Evolutionary conservation across 306 rosid species (phyloP), one percentile per base, ranked within the genome.

Genomic region (Hippophae rhamnoides): DNA sequence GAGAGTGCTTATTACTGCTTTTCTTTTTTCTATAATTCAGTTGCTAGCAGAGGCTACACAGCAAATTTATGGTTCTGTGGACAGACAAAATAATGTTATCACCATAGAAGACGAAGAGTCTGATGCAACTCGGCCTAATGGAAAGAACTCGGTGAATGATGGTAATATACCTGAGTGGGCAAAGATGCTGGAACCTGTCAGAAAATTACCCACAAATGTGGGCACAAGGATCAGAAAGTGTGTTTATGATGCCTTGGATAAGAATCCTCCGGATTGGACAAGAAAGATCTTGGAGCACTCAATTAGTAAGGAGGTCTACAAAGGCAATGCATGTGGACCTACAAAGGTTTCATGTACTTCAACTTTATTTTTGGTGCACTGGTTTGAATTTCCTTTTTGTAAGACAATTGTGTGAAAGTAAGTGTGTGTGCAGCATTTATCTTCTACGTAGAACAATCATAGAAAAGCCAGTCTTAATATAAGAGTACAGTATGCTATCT

Each of bases 291-390:
- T 93, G 81, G 80, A 82, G 67, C 99, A 74, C 75, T 93, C 99
- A 23, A 89, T 93, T 73, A 93, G 99, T 63, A 93, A 84, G 85
- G 94, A 84, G 67, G 97, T 93, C 65, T 93, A 93, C 73, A 93
- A 93, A 80, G 97, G 99, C 72, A 93, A 93, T 63, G 99, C 99
- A 14, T 93, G 97, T 58, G 99, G 99, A 65, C 99, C 99, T 52
- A 93, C 99, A 43, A 93, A 93, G 99, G 99, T 93, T 70, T 72
- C 71, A 61, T 43, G 75, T 56, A 10, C 48, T 51, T 54, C 40
- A 65, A 44, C 68, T 78, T 72, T 5, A 62, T 57, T 54, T 66
- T 52, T 66, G 55, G 73, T 52, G 42, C 52, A 12, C 62, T 41
- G 9, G 25, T 55, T 23, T 7, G 38, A 18, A 40, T 47, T 5